Evolutionary conservation across 768 basidiomycete species (phyloP).

Genomic region (Nevesoporus exiguus): DNA sequence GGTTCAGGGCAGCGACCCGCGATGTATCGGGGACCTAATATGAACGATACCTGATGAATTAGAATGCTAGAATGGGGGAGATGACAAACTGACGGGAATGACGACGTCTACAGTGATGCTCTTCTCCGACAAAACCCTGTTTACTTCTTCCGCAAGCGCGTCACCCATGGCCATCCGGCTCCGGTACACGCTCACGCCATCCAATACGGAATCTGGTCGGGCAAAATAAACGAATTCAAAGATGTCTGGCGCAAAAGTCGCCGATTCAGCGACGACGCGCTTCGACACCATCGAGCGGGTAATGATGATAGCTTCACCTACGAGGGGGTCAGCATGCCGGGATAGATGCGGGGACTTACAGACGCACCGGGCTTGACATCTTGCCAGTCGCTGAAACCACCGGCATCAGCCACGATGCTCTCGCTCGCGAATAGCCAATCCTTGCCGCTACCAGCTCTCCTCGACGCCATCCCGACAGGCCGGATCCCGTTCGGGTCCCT

Average conservation of each 20-base stretch:
- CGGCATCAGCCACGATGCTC: slow-evolving; percentile 93
- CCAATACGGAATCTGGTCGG: slow-evolving; percentile 94
- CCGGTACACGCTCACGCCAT: slow-evolving; percentile 95
- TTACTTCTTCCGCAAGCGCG: slow-evolving; percentile 83
- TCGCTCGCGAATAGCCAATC: slow-evolving; percentile 95
- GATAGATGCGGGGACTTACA: neutral
- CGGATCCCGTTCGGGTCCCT: slow-evolving; percentile 97
- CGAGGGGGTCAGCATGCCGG: neutral
- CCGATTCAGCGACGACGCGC: slow-evolving; percentile 65
- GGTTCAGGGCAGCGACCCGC: slow-evolving; percentile 90
- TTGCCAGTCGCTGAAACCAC: slow-evolving; percentile 89
- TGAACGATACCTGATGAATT: neutral
- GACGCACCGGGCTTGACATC: slow-evolving; percentile 85
- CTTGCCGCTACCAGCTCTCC: slow-evolving; percentile 53
- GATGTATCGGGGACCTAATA: slow-evolving; percentile 90
- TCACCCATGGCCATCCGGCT: slow-evolving; percentile 99
- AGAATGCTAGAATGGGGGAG: neutral
- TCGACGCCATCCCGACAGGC: slow-evolving; percentile 81
- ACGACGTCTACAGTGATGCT: slow-evolving; percentile 87
- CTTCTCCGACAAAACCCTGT: slow-evolving; percentile 62
- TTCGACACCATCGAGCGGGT: slow-evolving; percentile 76
- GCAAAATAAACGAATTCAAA: slow-evolving; percentile 99
- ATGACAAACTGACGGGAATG: slow-evolving; percentile 63
- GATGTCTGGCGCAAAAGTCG: slow-evolving; percentile 92
- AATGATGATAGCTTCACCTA: slow-evolving; percentile 95